phyloP scores from a whole-genome alignment of 257 asterid genomes.

The Plectranthus barbatus region DNA sequence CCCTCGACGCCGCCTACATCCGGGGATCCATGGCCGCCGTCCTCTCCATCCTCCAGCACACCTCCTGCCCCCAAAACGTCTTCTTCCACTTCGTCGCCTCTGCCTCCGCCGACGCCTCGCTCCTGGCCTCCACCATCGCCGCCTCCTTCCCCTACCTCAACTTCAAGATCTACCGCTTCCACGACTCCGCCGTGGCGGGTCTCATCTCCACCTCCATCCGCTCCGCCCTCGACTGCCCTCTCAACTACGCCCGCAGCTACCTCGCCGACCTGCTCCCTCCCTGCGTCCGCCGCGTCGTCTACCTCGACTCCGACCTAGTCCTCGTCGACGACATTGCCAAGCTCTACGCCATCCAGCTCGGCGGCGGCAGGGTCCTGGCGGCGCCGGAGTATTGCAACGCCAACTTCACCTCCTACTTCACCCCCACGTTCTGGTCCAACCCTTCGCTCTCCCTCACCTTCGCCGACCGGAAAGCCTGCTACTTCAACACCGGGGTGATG shows the following conservation, averaged over 20 bases:
- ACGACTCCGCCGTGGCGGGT: conserved; percentile 48
- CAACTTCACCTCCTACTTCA: conserved; percentile 80
- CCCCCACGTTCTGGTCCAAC: conserved; percentile 83
- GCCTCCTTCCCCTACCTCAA: conserved; percentile 69
- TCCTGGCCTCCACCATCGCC: conserved; percentile 38
- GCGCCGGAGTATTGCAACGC: conserved; percentile 97
- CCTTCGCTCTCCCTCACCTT: conserved; percentile 74
- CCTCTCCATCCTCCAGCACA: conserved; percentile 71
- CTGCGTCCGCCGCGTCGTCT: conserved; percentile 67
- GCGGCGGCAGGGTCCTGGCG: conserved; percentile 48
- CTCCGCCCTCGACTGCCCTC: conserved; percentile 81
- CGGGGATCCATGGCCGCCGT: conserved; percentile 95
- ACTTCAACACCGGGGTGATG: too few relatives aligned
- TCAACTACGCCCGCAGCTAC: conserved; percentile 88
- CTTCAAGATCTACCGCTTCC: conserved; percentile 53
- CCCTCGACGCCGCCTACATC: conserved; percentile 68
- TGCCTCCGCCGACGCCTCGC: conserved; percentile 40
- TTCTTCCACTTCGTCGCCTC: conserved; percentile 72
- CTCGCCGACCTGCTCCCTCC: conserved; percentile 62
- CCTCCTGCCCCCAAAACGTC: conserved; percentile 75
- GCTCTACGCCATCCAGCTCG: conserved; percentile 50
- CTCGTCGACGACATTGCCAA: too few relatives aligned
- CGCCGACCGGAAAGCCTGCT: conserved; percentile 64
- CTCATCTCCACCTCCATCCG: conserved; percentile 91
- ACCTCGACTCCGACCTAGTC: conserved; percentile 78